Conservation (phyloP, 768 basidiomycete genomes). For the Pisolithus microcarpus region DNA sequence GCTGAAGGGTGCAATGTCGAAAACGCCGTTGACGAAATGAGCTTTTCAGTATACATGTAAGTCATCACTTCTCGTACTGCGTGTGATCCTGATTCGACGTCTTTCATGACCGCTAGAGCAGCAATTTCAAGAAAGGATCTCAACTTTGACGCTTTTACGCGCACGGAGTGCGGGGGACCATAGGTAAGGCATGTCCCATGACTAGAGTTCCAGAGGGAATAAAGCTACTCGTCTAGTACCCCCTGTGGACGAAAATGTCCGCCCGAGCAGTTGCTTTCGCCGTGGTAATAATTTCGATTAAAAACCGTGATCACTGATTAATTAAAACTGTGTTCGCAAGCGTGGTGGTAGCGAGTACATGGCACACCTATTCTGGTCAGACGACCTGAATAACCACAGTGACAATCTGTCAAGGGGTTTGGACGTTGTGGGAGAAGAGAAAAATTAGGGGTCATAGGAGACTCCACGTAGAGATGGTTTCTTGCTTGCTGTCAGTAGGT, state of each 20-base stretch:
- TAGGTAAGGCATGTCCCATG: constrained; percentile 7
- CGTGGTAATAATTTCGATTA: constrained; percentile 7
- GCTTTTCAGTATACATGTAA: constrained; percentile 37
- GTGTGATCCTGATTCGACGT: too few relatives aligned
- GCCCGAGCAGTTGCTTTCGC: constrained; percentile 9
- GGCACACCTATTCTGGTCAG: constrained; percentile 33
- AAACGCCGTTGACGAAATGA: constrained; percentile 15
- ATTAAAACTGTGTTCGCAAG: neutral
- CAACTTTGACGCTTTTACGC: constrained; percentile 25
- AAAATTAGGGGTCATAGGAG: constrained; percentile 26
- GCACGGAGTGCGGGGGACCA: constrained; percentile 7
- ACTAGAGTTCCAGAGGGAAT: too few relatives aligned
- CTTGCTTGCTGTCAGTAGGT: neutral
- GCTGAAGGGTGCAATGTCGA: constrained; percentile 24
- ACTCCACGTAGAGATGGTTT: constrained; percentile 28
- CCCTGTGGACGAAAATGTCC: constrained; percentile 15
- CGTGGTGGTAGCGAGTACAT: constrained; percentile 32
- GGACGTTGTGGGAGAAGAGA: constrained; percentile 27
- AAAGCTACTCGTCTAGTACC: constrained; percentile 6
- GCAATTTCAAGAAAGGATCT: constrained; percentile 31
- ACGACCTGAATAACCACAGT: constrained; percentile 24
- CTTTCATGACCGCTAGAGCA: too few relatives aligned
- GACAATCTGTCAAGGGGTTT: constrained; percentile 15
- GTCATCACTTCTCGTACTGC: constrained; percentile 6
- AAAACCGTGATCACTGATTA: neutral